These are phyloP conservation scores for Puccinia brachypodii DNA, from an alignment of 1,284 basidiomycete species.

Conservation along the genomic window DNA sequence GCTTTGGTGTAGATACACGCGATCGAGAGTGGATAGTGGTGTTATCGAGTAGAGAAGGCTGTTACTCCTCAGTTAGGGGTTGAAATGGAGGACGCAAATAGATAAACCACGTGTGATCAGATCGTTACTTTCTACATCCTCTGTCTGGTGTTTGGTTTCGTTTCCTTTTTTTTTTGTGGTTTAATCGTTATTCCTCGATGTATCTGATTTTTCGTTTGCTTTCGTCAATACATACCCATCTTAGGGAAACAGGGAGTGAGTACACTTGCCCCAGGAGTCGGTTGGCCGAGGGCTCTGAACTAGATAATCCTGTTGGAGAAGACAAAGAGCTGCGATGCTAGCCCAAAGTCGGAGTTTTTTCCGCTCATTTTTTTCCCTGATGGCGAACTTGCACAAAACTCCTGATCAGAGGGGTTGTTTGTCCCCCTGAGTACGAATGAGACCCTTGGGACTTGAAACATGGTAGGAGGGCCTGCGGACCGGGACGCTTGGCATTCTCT, in stretches of 20 bases:
- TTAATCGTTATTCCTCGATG: too few species aligned
- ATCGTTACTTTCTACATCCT: background rate
- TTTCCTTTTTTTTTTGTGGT: background rate
- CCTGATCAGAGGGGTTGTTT: too few species aligned
- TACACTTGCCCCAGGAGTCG: background rate
- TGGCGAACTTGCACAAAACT: too few species aligned
- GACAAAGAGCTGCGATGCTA: too few species aligned
- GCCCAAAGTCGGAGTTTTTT: too few species aligned
- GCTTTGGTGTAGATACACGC: background rate
- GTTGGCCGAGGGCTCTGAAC: too few species aligned
- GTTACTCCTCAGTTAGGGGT: background rate
- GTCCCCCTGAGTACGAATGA: too few species aligned
- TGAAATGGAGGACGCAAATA: background rate
- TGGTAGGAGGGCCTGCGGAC: too few species aligned
- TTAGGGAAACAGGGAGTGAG: background rate
- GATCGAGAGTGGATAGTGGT: slow-evolving; percentile 7
- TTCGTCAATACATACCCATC: background rate
- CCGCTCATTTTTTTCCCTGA: too few species aligned
- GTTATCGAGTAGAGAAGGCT: background rate
- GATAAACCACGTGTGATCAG: slow-evolving; percentile 17
- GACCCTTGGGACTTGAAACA: too few species aligned
- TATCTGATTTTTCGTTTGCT: background rate
- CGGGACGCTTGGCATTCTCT: too few species aligned
- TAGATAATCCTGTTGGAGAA: too few species aligned
- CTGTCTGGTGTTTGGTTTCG: background rate